A percentile compares a stretch with the other conserved stretches of the same genome.
Evolutionary conservation across 2,329 filamentous ascomycete species (phyloP).

Genomic region (Stagonosporopsis rhizophila): DNA sequence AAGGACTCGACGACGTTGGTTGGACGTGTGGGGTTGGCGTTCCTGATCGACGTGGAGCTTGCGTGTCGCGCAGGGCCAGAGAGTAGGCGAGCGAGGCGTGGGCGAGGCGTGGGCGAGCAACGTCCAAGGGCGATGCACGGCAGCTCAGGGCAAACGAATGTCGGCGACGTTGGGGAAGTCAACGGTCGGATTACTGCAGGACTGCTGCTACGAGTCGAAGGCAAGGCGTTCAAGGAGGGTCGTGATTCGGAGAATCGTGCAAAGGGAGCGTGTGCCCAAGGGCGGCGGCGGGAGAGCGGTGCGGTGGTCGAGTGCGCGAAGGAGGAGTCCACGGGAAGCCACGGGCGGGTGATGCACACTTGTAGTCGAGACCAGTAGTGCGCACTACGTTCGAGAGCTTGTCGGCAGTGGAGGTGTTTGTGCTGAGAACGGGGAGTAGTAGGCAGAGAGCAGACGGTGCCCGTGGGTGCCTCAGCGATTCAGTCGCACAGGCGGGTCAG

Average conservation of each 20-base stretch:
- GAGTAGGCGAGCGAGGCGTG: conserved; percentile 12
- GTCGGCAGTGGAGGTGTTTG: conserved; percentile 37
- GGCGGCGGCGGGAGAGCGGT: conserved; percentile 20
- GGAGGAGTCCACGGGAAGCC: conserved; percentile 32
- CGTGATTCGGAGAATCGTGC: conserved; percentile 47
- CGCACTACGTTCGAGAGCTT: conserved; percentile 46
- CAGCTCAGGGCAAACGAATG: conserved; percentile 32
- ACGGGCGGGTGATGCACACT: conserved; percentile 46
- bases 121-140: not conserved
- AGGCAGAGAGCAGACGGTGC: conserved; percentile 15
- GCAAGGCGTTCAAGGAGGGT: conserved; percentile 35
- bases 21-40: conserved; percentile 29
- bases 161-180: conserved; percentile 24
- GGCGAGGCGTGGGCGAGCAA: conserved; percentile 7
- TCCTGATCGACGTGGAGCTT: conserved; percentile 30
- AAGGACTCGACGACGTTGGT: conserved; percentile 19
- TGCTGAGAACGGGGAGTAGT: conserved; percentile 12
- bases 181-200: conserved; percentile 30
- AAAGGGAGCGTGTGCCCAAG: conserved; percentile 45
- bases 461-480: conserved; percentile 8
- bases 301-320: conserved; percentile 10
- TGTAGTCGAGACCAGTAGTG: conserved; percentile 27
- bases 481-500: conserved; percentile 19
- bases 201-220: conserved; percentile 17
- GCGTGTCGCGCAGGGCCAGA: conserved; percentile 31